Percentiles rank a stretch among this genome's conserved stretches.
These are phyloP conservation scores for Acacia concinna DNA, from an alignment of 331 rosid species.

Conservation along the genomic window DNA sequence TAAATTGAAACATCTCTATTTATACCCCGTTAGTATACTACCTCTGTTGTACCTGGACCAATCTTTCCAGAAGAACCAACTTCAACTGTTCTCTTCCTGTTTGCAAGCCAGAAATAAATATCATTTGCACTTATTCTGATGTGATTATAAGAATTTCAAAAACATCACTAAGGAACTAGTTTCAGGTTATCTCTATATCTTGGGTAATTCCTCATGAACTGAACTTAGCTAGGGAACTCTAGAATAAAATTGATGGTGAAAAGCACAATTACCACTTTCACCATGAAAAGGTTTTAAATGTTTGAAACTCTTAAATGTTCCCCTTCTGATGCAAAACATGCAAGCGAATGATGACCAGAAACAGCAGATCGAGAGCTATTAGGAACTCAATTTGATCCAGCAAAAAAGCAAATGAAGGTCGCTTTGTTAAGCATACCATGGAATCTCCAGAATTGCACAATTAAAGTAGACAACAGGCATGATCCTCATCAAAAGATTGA, in stretches of 20 bases:
- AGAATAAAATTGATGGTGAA: constrained; percentile 9
- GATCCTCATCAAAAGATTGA: neutral
- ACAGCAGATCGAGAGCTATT: constrained; percentile 15
- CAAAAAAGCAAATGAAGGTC: neutral
- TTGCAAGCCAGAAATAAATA: constrained; percentile 39
- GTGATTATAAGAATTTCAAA: constrained; percentile 14
- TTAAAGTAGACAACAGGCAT: neutral
- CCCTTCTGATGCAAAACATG: neutral
- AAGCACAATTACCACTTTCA: constrained; percentile 19
- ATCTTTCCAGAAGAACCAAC: constrained; percentile 84
- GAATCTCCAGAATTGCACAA: constrained; percentile 12
- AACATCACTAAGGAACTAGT: constrained; percentile 15
- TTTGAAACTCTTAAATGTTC: neutral
- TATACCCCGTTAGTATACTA: constrained; percentile 32
- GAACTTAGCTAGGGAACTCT: constrained; percentile 3
- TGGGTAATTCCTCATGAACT: neutral
- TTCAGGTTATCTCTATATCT: constrained; percentile 4
- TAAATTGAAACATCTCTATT: constrained; percentile 20
- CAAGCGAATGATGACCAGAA: constrained; percentile 6
- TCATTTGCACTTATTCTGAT: constrained; percentile 15
- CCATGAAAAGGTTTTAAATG: constrained; percentile 17
- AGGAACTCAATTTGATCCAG: neutral
- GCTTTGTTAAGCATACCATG: neutral
- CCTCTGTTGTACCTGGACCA: constrained; percentile 80
- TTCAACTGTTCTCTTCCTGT: constrained; percentile 74